Evolutionary conservation across 2,329 filamentous ascomycete species (phyloP).

Genomic region (Fonsecaea multimorphosa): DNA sequence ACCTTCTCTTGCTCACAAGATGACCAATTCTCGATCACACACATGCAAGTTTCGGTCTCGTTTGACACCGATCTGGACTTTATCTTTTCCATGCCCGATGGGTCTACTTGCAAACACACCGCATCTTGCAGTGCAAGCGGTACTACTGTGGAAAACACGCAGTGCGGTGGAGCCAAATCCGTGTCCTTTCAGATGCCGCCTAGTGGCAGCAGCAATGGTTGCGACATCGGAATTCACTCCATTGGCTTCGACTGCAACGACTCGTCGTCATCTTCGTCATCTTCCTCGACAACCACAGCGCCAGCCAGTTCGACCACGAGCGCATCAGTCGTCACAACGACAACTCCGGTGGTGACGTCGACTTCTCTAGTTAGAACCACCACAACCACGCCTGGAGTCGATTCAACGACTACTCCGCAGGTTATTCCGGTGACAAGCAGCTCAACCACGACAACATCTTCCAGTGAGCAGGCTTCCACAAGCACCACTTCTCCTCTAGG

Average conservation of each 20-base stretch:
- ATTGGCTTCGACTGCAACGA: conserved; percentile 75
- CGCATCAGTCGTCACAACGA: conserved; percentile 48
- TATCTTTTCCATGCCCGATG: conserved; percentile 84
- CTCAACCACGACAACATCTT: conserved; percentile 11
- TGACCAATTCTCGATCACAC: conserved; percentile 73
- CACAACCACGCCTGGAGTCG: background rate
- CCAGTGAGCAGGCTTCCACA: background rate
- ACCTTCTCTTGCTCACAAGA: conserved; percentile 64
- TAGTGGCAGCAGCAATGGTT: conserved; percentile 62
- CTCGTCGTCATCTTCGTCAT: conserved; percentile 25
- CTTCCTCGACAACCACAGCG: conserved; percentile 49
- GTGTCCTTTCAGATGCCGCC: conserved; percentile 73
- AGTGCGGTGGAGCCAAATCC: conserved; percentile 88
- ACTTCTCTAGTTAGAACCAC: conserved; percentile 20
- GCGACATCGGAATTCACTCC: conserved; percentile 74
- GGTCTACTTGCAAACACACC: conserved; percentile 79
- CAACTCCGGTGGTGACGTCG: conserved; percentile 10
- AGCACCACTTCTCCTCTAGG: conserved; percentile 22
- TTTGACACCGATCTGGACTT: conserved; percentile 82
- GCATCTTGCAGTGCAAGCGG: conserved; percentile 70
- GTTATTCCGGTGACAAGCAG: conserved; percentile 6
- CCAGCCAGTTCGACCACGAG: conserved; percentile 49
- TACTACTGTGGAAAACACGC: conserved; percentile 76
- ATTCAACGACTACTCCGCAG: background rate
- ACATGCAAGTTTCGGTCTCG: conserved; percentile 74